Conservation (phyloP, 2,329 filamentous ascomycete genomes). For the Penicillium oxalicum region DNA sequence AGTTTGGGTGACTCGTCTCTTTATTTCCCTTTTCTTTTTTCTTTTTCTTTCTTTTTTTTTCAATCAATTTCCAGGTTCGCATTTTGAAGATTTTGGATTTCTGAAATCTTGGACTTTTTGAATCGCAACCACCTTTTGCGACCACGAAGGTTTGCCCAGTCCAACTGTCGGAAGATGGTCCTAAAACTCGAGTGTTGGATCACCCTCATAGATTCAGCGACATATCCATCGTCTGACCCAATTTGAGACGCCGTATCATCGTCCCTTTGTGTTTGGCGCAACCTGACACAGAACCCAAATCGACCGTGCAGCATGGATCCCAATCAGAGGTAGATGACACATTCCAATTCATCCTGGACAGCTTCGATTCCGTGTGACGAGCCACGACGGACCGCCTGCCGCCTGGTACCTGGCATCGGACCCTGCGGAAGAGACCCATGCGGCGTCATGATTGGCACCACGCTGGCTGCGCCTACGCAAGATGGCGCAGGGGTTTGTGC, state of each 20-base stretch:
- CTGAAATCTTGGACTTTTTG: too few species aligned
- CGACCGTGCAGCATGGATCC: neutral
- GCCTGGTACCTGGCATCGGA: conserved; percentile 11
- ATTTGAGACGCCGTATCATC: too few species aligned
- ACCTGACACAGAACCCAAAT: too few species aligned
- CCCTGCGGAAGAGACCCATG: conserved; percentile 1
- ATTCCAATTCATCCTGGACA: neutral
- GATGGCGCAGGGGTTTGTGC: conserved; percentile 9
- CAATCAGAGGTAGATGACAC: too few species aligned
- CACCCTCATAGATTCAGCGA: too few species aligned
- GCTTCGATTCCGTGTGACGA: neutral
- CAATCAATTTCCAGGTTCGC: neutral
- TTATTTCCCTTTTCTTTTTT: neutral
- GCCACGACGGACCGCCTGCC: neutral
- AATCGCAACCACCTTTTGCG: too few species aligned
- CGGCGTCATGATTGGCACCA: conserved; percentile 9
- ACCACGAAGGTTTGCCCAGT: too few species aligned
- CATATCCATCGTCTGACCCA: too few species aligned
- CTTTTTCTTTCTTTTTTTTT: neutral
- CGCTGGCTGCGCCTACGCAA: conserved; percentile 4
- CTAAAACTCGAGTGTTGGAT: too few species aligned
- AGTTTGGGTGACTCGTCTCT: neutral
- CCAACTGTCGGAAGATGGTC: too few species aligned
- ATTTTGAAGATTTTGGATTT: too few species aligned
- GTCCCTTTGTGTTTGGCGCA: too few species aligned